Conservation (phyloP, 164 flowering plant species). For the Nymphaea thermarum region DNA sequence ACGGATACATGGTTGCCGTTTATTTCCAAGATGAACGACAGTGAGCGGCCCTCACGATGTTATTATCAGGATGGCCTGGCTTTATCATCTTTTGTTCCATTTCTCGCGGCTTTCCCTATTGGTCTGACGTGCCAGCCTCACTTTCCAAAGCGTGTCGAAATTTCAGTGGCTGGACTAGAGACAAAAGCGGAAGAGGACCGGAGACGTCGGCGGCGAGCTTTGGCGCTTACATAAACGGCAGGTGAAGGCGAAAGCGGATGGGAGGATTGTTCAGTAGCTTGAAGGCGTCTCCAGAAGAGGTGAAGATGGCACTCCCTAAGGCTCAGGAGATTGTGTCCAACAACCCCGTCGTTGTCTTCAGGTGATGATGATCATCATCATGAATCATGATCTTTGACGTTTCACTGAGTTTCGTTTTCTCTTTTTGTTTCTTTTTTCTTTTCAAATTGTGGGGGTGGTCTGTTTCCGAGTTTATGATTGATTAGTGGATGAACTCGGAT, state of each 20-base stretch:
- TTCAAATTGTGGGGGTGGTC: background rate
- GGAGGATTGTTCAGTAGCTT: background rate
- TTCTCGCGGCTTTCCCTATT: too few species aligned
- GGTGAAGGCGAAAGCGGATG: background rate
- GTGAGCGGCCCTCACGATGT: too few species aligned
- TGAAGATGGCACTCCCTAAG: constrained; percentile 25
- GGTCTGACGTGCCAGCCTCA: too few species aligned
- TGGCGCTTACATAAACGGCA: too few species aligned
- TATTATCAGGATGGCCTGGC: too few species aligned
- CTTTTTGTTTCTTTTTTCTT: background rate
- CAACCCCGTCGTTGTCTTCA: constrained; percentile 35
- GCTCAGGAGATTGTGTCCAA: constrained; percentile 28
- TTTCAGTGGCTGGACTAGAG: too few species aligned
- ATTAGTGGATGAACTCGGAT: background rate
- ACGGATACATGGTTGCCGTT: too few species aligned
- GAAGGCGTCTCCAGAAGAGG: background rate
- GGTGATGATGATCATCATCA: constrained; percentile 8
- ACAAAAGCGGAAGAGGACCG: too few species aligned
- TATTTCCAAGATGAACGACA: too few species aligned
- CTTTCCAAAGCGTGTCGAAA: too few species aligned
- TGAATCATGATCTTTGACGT: background rate
- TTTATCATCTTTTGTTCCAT: too few species aligned
- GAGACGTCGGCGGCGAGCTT: too few species aligned
- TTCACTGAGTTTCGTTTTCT: background rate
- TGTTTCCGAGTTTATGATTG: background rate